These are phyloP conservation scores for Neurospora sp. DNA, from an alignment of 495 filamentous ascomycete genomes.

Conservation along the genomic window DNA sequence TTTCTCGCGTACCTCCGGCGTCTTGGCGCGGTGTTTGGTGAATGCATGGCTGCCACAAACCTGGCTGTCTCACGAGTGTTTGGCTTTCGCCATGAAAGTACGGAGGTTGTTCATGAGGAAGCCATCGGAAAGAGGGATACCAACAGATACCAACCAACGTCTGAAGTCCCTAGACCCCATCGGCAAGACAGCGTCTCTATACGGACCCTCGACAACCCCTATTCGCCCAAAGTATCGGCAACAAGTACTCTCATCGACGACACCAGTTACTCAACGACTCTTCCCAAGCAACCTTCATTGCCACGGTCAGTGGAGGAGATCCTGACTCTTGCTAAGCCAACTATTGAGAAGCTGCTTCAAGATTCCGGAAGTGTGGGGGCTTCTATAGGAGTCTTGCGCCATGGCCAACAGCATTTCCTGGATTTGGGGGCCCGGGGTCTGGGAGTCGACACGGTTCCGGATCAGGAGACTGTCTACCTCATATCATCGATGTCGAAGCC, in stretches of 20 bases:
- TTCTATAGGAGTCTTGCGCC: conserved; percentile 1
- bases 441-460: neutral
- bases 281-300: neutral
- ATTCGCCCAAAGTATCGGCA: neutral
- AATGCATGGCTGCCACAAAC: neutral
- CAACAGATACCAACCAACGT: neutral
- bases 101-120: neutral
- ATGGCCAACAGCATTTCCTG: neutral
- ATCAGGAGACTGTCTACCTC: conserved; percentile 26
- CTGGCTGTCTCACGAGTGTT: neutral
- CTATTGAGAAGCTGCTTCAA: neutral
- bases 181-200: neutral
- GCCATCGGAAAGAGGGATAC: neutral
- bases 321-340: neutral
- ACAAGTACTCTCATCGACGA: neutral
- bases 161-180: neutral
- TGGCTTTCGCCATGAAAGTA: neutral
- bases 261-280: neutral
- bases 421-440: neutral
- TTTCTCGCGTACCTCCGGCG: neutral
- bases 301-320: neutral
- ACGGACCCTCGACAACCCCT: neutral
- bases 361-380: neutral
- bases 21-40: neutral
- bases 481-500: conserved; percentile 31